These are phyloP conservation scores for Metarhizium sp. DNA, from an alignment of 2,329 filamentous ascomycete genomes.

Conservation along the genomic window DNA sequence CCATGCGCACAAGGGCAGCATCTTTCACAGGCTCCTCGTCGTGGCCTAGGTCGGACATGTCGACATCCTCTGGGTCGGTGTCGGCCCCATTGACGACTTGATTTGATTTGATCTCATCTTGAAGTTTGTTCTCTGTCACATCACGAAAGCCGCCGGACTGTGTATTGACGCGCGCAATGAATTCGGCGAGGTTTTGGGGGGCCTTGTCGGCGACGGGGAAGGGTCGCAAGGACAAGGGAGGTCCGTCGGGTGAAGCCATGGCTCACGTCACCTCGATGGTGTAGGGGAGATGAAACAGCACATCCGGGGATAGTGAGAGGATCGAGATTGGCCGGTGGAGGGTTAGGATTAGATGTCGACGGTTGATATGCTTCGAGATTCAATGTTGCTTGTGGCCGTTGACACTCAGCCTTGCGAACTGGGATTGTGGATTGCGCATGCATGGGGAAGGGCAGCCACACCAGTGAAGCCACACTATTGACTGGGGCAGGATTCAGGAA, in stretches of 20 bases:
- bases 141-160: constrained; percentile 69
- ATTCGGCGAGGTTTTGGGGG: constrained; percentile 56
- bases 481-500: too few relatives aligned
- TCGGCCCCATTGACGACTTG: constrained; percentile 31
- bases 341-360: not conserved
- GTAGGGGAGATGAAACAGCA: not conserved
- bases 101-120: constrained; percentile 50
- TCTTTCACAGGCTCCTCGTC: constrained; percentile 34
- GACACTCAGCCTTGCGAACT: not conserved
- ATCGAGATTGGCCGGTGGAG: not conserved
- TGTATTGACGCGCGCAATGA: constrained; percentile 75
- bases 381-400: not conserved
- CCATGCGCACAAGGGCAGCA: constrained; percentile 43
- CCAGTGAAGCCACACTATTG: too few relatives aligned
- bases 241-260: constrained; percentile 23
- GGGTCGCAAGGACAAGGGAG: constrained; percentile 28
- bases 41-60: constrained; percentile 37
- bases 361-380: not conserved
- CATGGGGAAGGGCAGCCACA: not conserved
- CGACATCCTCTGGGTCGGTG: constrained; percentile 34
- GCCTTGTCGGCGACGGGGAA: constrained; percentile 44
- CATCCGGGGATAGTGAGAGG: not conserved
- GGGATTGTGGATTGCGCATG: not conserved
- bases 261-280: not conserved
- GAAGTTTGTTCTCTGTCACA: constrained; percentile 64